Evolutionary conservation across 2,329 filamentous ascomycete species (phyloP).

Genomic region (Nigrospora oryzae): DNA sequence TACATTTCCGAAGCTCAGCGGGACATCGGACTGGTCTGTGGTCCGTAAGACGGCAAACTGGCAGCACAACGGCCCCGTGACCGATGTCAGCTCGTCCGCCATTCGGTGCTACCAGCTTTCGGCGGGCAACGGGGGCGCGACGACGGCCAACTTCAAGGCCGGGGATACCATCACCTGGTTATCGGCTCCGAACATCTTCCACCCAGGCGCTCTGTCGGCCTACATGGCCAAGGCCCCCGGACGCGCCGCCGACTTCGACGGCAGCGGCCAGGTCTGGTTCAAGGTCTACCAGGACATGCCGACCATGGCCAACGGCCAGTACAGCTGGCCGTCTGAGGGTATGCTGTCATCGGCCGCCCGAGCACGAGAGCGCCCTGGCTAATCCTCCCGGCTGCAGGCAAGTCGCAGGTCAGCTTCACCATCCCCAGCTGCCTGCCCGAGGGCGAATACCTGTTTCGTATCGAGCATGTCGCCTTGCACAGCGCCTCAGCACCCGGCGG

Average conservation of each 20-base stretch:
- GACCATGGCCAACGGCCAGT: constrained; percentile 17
- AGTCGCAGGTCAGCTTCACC: constrained; percentile 18
- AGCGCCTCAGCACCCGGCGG: constrained; percentile 19
- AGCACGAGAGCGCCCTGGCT: background rate
- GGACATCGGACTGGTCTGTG: constrained; percentile 19
- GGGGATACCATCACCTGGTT: constrained; percentile 30
- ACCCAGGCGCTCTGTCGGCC: constrained; percentile 28
- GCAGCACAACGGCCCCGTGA: constrained; percentile 34
- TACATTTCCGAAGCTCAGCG: constrained; percentile 20
- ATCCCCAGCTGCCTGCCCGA: constrained; percentile 22
- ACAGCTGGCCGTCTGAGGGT: constrained; percentile 29
- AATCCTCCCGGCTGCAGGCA: constrained; percentile 7
- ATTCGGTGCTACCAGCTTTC: constrained; percentile 43
- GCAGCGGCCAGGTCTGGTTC: constrained; percentile 30
- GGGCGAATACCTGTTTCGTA: constrained; percentile 28
- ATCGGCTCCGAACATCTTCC: constrained; percentile 27
- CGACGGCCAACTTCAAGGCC: constrained; percentile 26
- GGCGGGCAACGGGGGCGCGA: constrained; percentile 25
- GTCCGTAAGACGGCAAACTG: constrained; percentile 35
- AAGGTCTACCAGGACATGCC: constrained; percentile 33
- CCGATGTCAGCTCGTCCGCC: constrained; percentile 33
- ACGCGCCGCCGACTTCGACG: constrained; percentile 26
- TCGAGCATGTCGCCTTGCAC: constrained; percentile 27
- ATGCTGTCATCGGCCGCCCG: background rate
- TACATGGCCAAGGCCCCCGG: constrained; percentile 30